Base-by-base conservation (phyloP, 768 basidiomycete genomes). In the Kondoa malvinella region DNA sequence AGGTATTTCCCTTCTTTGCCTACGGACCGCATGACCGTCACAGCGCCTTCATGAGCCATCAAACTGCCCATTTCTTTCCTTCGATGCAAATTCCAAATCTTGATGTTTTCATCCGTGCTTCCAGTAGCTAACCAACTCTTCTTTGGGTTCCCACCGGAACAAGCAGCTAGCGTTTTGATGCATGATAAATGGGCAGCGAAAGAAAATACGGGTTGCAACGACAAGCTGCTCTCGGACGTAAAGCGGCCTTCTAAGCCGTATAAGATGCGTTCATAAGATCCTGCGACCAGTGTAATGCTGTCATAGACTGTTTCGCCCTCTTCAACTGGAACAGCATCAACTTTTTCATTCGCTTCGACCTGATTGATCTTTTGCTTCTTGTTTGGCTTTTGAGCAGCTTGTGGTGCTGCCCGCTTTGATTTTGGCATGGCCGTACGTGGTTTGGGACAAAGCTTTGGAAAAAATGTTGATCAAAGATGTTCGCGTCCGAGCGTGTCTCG, bases 51-150 rank as follows among this genome's bases (percentile, higher is more conserved):
- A 32, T 68, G 94, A 67, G 95, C 91, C 84, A 92, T 88, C 65
- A 99, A 79, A 58, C 87, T 89, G 33, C 95, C 95, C 64, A 99
- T 83, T 77, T 99, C 94, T 78, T 95, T 95, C 76, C 86, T 80
- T 74, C 92, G 80, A 66, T 86, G 82, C 69, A 99, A 77, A 79
- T 97, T 92, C 95, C 95, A 99, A 8, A 99, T 86, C 76, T 96
- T 96, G 73, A 97, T 79, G 62, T 92, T 88, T 77, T 97, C 95
- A 75, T 99, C 95, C n/a, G 88, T 83, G 71, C 89, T 90, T 4
- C 92, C 95, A 0, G 87, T 91, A 4, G 91, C 94, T 17, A 97
- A 81, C 91, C 92, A 96, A 78, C 95, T 96, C 1, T 91, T 91
- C 34, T 69, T 63, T 57, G 66, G 67, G 26, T 50, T 63, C 27